Evolutionary conservation across 495 filamentous ascomycete genomes (phyloP).

Genomic region (Immersiella caudata): DNA sequence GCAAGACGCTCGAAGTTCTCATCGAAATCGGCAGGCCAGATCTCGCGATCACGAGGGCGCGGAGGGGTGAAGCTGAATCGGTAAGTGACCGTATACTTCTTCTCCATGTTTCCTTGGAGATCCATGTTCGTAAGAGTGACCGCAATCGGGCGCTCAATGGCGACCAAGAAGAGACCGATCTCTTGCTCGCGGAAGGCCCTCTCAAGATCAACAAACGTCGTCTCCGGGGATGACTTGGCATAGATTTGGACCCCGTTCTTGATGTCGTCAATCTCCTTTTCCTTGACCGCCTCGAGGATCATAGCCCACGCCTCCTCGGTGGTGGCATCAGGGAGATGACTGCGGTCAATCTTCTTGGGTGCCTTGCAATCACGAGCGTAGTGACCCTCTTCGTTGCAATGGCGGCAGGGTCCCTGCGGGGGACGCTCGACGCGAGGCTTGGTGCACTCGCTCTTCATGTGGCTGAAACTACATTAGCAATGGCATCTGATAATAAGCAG

Average conservation of each 20-base stretch:
- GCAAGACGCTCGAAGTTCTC: constrained; percentile 75
- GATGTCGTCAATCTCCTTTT: constrained; percentile 72
- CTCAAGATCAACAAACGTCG: constrained; percentile 74
- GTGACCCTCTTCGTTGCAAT: constrained; percentile 76
- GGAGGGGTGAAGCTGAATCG: constrained; percentile 64
- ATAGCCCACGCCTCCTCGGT: constrained; percentile 71
- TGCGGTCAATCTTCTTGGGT: constrained; percentile 68
- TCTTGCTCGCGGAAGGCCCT: constrained; percentile 66
- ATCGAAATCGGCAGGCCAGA: constrained; percentile 65
- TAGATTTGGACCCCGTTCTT: constrained; percentile 74
- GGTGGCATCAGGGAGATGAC: constrained; percentile 57
- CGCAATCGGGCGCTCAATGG: constrained; percentile 63
- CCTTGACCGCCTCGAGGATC: constrained; percentile 63
- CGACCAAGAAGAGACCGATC: constrained; percentile 73
- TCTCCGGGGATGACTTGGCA: constrained; percentile 67
- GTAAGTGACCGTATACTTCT: constrained; percentile 74
- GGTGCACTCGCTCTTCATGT: constrained; percentile 56
- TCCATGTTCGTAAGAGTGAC: constrained; percentile 75
- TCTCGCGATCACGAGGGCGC: constrained; percentile 60
- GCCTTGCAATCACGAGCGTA: constrained; percentile 66
- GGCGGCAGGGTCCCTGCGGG: constrained; percentile 63
- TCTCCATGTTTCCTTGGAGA: constrained; percentile 76
- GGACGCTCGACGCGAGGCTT: constrained; percentile 36
- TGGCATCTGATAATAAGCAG: not conserved
- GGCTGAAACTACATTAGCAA: constrained; percentile 38